Percentiles rank a stretch among this genome's conserved stretches.
Evolutionary conservation across 345 rosid species (phyloP).

Genomic region (Crucihimalaya himalaica): DNA sequence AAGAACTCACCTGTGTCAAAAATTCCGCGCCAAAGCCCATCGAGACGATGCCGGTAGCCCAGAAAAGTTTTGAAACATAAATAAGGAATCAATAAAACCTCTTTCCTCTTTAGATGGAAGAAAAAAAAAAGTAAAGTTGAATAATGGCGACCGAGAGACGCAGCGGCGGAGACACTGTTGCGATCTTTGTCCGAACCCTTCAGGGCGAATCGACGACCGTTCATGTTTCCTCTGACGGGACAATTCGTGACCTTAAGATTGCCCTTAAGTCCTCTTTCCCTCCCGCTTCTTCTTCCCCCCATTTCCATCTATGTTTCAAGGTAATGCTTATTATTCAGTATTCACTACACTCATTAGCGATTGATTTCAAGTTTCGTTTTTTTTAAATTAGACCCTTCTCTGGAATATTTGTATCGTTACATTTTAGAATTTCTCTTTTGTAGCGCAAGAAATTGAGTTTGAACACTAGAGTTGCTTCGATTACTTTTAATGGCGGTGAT

Average conservation of each 20-base stretch:
- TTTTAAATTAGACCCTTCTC: neutral
- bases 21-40: conserved; percentile 32
- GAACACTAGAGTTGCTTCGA: conserved; percentile 44
- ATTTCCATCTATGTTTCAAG: conserved; percentile 80
- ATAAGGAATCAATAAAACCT: neutral
- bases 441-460: conserved; percentile 68
- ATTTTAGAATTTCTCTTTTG: conserved; percentile 5
- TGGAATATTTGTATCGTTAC: neutral
- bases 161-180: conserved; percentile 42
- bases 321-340: conserved; percentile 39
- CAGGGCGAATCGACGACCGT: conserved; percentile 59
- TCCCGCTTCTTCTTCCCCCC: conserved; percentile 67
- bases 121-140: neutral
- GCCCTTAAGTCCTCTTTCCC: conserved; percentile 57
- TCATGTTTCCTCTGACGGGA: conserved; percentile 38
- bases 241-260: conserved; percentile 58
- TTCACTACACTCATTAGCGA: neutral
- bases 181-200: conserved; percentile 63
- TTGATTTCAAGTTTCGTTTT: conserved; percentile 9
- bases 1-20: conserved; percentile 6
- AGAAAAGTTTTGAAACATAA: neutral
- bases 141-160: conserved; percentile 36
- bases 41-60: neutral
- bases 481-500: conserved; percentile 48
- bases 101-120: neutral